Evolutionary conservation across 2,329 filamentous ascomycete species (phyloP).

Genomic region (Clonostachys rhizophaga): DNA sequence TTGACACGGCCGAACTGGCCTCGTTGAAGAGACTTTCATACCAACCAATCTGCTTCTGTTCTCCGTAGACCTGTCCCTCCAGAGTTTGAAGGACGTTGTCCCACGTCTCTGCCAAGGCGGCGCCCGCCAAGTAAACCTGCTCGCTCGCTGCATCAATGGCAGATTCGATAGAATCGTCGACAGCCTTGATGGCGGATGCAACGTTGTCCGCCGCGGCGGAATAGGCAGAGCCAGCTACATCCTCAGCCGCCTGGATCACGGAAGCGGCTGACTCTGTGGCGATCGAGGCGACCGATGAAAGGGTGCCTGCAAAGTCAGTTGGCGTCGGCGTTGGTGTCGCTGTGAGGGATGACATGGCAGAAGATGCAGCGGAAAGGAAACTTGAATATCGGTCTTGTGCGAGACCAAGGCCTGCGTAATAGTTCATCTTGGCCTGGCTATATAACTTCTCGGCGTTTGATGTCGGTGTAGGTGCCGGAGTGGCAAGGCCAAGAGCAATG

Average conservation of each 20-base stretch:
- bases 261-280: conserved; percentile 39
- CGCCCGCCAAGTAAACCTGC: conserved; percentile 25
- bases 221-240: conserved; percentile 45
- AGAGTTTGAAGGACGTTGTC: conserved; percentile 51
- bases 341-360: conserved; percentile 55
- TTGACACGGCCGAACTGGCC: conserved; percentile 46
- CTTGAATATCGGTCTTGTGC: conserved; percentile 76
- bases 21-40: conserved; percentile 38
- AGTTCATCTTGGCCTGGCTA: conserved; percentile 59
- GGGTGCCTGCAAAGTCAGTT: conserved; percentile 39
- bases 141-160: conserved; percentile 40
- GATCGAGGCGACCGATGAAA: conserved; percentile 44
- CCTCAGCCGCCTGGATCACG: conserved; percentile 39
- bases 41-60: conserved; percentile 53
- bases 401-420: conserved; percentile 73
- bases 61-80: conserved; percentile 67
- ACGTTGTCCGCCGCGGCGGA: conserved; percentile 37
- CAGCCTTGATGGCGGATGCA: conserved; percentile 28
- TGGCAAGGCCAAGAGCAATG: conserved; percentile 56
- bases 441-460: conserved; percentile 51
- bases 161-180: conserved; percentile 28
- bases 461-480: conserved; percentile 48
- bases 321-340: conserved; percentile 49
- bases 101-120: conserved; percentile 32
- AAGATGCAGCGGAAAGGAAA: conserved; percentile 68